Base-by-base conservation (phyloP, 345 rosid genomes). In the Bruguiera sexangula region DNA sequence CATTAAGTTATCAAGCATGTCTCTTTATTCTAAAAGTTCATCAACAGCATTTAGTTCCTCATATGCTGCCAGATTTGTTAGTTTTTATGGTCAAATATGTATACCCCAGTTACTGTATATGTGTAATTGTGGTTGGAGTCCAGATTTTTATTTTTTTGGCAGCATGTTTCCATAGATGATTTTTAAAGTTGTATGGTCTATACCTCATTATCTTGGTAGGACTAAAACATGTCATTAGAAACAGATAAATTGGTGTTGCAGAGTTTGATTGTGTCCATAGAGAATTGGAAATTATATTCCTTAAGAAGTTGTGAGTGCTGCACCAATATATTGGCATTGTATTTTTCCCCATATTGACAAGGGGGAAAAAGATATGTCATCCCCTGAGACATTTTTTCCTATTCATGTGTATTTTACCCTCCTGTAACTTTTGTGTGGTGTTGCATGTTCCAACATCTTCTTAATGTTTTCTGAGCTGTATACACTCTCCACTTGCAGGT, bases 401-500 rank as follows among this genome's bases (percentile, higher is more conserved):
- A 50, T 53, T 60, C 26, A 13, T 62, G 6, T 22, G 2, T 5
- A 4, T 2, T 32, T 4, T 52, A 7, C 43, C 18, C 55, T 30
- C 32, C 3, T 59, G 6, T 20, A 52, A 54, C 6, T 27, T 67
- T 71, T 62, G 24, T 11, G 60, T 30, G 20, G 27, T 30, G n/a
- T 52, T 71, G 11, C 3, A 5, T 54, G 11, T 51, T 48, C 58
- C 69, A 13, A 29, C 20, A 36, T 4, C 9, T 66, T 24, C 29
- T 39, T 21, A 3, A 7, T 57, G 52, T 27, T n/a, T 63, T 65
- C 24, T 66, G 22, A 64, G 34, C 56, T 60, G 58, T 53, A 56
- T 53, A 20, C 30, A 6, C 3, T 69, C 69, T 71, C 55, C 70
- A 43, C 71, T 80, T 74, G 64, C 88, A 94, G 97, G 87, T 94